These are phyloP conservation scores for Sporodiniella umbellata DNA, from an alignment of 371 early-diverging fungal genomes.

Conservation along the genomic window DNA sequence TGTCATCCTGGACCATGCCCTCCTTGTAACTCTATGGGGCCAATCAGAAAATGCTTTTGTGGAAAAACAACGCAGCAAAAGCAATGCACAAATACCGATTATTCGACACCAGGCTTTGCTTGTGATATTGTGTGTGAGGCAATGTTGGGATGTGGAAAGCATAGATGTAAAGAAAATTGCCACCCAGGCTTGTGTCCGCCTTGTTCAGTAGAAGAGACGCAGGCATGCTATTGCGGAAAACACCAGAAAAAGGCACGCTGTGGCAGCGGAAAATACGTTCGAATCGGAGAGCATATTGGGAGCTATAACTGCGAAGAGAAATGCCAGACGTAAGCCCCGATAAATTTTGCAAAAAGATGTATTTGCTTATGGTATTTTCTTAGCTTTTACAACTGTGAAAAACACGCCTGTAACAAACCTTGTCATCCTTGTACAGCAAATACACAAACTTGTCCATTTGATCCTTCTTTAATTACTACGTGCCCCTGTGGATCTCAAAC, in stretches of 20 bases:
- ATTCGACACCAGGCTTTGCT: conserved; percentile 54
- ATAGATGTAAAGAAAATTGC: conserved; percentile 61
- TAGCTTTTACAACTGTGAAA: conserved; percentile 63
- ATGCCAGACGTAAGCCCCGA: conserved; percentile 51
- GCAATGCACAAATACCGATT: conserved; percentile 69
- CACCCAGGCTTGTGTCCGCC: conserved; percentile 70
- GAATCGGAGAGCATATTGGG: conserved; percentile 41
- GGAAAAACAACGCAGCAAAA: conserved; percentile 62
- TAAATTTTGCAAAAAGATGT: neutral
- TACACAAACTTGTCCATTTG: conserved; percentile 64
- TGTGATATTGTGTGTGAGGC: conserved; percentile 71
- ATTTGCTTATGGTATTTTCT: neutral
- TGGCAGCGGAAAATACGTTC: conserved; percentile 48
- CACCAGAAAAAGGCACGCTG: conserved; percentile 55
- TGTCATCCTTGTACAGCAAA: conserved; percentile 69
- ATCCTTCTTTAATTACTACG: conserved; percentile 55
- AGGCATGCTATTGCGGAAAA: conserved; percentile 74
- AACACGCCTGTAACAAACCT: conserved; percentile 68
- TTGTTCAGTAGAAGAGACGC: conserved; percentile 53
- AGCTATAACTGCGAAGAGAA: conserved; percentile 58
- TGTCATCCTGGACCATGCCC: conserved; percentile 97
- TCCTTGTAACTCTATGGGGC: conserved; percentile 81
- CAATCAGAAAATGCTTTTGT: conserved; percentile 77
- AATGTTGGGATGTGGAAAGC: conserved; percentile 69
- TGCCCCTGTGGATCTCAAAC: conserved; percentile 85